These are phyloP conservation scores for Trametes pubescens DNA, from an alignment of 1,284 basidiomycete genomes.

Conservation along the genomic window DNA sequence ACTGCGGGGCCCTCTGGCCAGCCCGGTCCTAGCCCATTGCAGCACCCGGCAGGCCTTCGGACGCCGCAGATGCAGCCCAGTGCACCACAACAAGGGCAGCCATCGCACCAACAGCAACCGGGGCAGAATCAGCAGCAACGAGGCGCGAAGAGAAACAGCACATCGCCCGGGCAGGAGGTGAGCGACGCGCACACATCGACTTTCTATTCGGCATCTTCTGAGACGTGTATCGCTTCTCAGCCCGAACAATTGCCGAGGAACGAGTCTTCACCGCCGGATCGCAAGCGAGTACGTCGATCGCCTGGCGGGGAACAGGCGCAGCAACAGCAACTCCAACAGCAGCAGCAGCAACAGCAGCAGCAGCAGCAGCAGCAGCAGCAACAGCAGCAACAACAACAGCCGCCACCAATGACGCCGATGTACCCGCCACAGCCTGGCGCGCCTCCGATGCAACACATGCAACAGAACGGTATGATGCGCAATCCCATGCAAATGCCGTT, in stretches of 20 bases:
- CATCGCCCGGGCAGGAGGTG: slow-evolving; percentile 76
- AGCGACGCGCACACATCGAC: slow-evolving; percentile 21
- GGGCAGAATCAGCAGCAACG: slow-evolving; percentile 45
- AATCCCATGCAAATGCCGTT: slow-evolving; percentile 38
- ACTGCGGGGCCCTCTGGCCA: slow-evolving; percentile 36
- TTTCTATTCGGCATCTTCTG: slow-evolving; percentile 17
- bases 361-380: slow-evolving; percentile 42
- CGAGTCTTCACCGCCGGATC: slow-evolving; percentile 69
- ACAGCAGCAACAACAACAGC: slow-evolving; percentile 41
- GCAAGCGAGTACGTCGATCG: slow-evolving; percentile 67
- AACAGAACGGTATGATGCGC: slow-evolving; percentile 37
- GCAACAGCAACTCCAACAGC: slow-evolving; percentile 43
- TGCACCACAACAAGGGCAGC: slow-evolving; percentile 27
- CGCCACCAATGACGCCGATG: slow-evolving; percentile 43
- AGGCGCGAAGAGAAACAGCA: slow-evolving; percentile 67
- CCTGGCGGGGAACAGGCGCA: slow-evolving; percentile 54
- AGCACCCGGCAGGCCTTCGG: slow-evolving; percentile 40
- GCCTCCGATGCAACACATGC: slow-evolving; percentile 32
- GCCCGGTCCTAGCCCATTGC: slow-evolving; percentile 41
- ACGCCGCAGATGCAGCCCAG: slow-evolving; percentile 33
- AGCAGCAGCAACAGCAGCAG: no score
- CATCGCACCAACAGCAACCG: slow-evolving; percentile 30
- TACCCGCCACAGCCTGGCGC: slow-evolving; percentile 22
- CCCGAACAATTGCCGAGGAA: slow-evolving; percentile 59
- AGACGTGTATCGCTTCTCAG: slow-evolving; percentile 40